Evolutionary conservation across 768 basidiomycete species (phyloP).

Genomic region (Butyriboletus loyo): DNA sequence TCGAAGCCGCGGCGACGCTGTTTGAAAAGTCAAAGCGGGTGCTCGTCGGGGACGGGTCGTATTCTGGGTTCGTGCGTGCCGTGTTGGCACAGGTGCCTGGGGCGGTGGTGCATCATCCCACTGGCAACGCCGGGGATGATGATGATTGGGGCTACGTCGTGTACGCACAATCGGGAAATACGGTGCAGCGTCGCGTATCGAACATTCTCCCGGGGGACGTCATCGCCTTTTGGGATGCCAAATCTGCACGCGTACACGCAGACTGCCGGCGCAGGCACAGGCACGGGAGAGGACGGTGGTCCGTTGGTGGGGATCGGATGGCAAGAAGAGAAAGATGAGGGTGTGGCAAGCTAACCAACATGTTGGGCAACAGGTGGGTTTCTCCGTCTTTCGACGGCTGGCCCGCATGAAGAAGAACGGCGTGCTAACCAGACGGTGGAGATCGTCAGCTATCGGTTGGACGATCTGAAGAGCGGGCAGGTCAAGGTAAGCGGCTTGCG

Average conservation of each 20-base stretch:
- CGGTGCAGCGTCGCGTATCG: constrained; percentile 68
- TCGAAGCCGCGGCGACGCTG: constrained; percentile 63
- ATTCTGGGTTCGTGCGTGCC: constrained; percentile 70
- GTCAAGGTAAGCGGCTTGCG: constrained; percentile 59
- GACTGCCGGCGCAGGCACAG: constrained; percentile 36
- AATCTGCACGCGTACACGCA: constrained; percentile 67
- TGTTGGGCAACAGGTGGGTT: constrained; percentile 73
- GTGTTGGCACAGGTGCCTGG: constrained; percentile 66
- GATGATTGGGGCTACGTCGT: constrained; percentile 67
- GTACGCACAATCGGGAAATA: constrained; percentile 63
- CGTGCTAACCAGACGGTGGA: constrained; percentile 57
- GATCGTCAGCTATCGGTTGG: constrained; percentile 79
- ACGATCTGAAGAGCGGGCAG: constrained; percentile 82
- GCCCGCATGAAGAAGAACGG: constrained; percentile 30
- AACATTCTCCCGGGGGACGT: constrained; percentile 89
- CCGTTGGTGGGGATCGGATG: constrained; percentile 74
- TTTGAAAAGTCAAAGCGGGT: constrained; percentile 74
- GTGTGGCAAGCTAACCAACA: constrained; percentile 86
- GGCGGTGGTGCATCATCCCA: constrained; percentile 42
- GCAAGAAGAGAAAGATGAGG: constrained; percentile 82
- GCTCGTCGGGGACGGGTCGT: constrained; percentile 81
- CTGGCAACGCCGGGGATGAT: constrained; percentile 27
- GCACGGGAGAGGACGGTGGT: constrained; percentile 39
- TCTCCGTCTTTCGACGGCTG: constrained; percentile 24
- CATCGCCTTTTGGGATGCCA: constrained; percentile 69